Base-by-base conservation (phyloP, 1,284 basidiomycete genomes). In the Sporisorium scitamineum region DNA sequence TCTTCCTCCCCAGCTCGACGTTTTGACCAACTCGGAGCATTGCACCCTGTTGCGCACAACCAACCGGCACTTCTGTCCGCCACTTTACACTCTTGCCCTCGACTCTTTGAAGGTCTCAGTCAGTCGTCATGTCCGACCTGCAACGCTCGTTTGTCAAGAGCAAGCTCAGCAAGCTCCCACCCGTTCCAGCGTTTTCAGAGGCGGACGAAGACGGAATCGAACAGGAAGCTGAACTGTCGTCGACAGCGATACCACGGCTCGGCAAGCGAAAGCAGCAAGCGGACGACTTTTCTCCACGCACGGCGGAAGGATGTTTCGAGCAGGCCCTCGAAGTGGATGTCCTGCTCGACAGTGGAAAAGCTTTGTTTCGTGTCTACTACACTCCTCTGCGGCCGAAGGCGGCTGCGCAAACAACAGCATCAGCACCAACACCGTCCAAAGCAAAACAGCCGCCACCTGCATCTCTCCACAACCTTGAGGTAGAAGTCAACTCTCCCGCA, bases 281-380 rank as follows among this genome's bases (percentile, higher is more conserved):
- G 34, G 42, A 71, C 5, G 69, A 64, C 57, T 76, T 53, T 58
- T 57, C 67, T 2, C 84, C 84, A 5, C 54, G 80, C 13, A 65
- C 67, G 34, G 77, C 83, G 6, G 74, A 79, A 31, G 81, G 71
- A 42, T 84, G 63, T 56, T 85, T 85, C 59, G 68, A 79, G 29
- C 48, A 80, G 14, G 83, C 85, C 1, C 63, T 85, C 8, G 79
- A 83, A 26, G 78, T 86, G 8, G 77, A 82, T 32, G 75, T 85
- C 9, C 57, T 61, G 2, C 66, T 71, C 2, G 18, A 16, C 4
- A 54, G 31, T 9, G 58, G 59, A n/a, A 55, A 52, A 1, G 79
- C 72, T 8, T 69, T 65, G 0, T 29, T 89, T 89, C 24, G 88
- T 87, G 37, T 80, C 24, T 85, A 85, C 74, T 84, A 80, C 59